Evolutionary conservation across 2,329 filamentous ascomycete species (phyloP).

Genomic region (Diaporthe ilicicola): DNA sequence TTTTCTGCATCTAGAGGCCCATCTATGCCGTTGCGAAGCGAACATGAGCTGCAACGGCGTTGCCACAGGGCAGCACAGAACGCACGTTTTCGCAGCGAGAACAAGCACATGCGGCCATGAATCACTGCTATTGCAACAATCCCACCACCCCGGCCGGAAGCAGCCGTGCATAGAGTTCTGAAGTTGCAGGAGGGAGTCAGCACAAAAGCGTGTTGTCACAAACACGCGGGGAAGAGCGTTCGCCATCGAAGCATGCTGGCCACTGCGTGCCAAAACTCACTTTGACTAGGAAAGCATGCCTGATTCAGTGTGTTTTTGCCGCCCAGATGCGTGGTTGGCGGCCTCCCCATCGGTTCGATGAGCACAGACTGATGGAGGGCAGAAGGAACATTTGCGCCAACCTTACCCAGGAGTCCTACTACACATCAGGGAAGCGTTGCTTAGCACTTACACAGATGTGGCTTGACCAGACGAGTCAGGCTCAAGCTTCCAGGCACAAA

Average conservation of each 20-base stretch:
- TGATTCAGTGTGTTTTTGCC: neutral
- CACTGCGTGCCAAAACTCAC: neutral
- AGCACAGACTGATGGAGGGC: neutral
- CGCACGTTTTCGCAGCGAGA: neutral
- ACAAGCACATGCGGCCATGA: neutral
- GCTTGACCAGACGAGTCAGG: too few relatives aligned
- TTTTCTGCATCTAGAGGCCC: neutral
- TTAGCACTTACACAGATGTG: too few relatives aligned
- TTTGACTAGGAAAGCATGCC: neutral
- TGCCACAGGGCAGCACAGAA: neutral
- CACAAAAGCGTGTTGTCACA: neutral
- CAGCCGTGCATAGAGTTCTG: neutral
- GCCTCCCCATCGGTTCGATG: neutral
- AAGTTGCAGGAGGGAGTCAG: conserved; percentile 2
- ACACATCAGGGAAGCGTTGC: too few relatives aligned
- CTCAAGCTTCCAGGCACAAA: neutral
- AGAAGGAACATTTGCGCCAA: neutral
- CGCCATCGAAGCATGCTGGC: neutral
- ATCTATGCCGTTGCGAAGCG: neutral
- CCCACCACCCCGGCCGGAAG: neutral
- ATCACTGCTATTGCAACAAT: neutral
- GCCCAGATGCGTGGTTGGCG: neutral
- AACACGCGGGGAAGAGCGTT: neutral
- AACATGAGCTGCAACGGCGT: neutral
- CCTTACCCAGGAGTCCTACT: too few relatives aligned